phyloP scores from a whole-genome alignment of 352 stramenopile genomes.

The Pythium oligandrum region DNA sequence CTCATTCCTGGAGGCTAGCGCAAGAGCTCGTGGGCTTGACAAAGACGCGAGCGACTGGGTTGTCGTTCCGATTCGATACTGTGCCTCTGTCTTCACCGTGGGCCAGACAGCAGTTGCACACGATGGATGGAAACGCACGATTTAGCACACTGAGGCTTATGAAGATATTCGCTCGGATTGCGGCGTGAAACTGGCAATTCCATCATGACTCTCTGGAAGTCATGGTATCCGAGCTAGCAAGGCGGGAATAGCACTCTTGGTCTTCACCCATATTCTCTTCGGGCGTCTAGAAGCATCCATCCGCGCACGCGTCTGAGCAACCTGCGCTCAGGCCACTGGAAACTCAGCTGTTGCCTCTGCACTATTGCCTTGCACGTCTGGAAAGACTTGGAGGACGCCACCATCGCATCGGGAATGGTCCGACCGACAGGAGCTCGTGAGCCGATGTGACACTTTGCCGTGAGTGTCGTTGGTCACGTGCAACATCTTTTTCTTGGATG shows the following conservation, averaged over 20 bases:
- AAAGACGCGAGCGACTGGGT: constrained; percentile 45
- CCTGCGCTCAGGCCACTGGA: constrained; percentile 39
- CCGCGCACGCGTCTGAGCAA: constrained; percentile 40
- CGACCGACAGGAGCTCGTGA: not conserved
- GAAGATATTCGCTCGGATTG: constrained; percentile 58
- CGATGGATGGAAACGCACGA: constrained; percentile 75
- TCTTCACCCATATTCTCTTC: constrained; percentile 50
- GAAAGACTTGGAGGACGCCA: constrained; percentile 64
- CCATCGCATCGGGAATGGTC: constrained; percentile 8
- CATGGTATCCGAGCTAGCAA: constrained; percentile 83
- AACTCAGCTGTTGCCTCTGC: constrained; percentile 75
- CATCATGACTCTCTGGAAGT: constrained; percentile 87
- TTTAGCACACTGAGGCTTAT: constrained; percentile 56
- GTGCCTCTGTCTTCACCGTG: constrained; percentile 22
- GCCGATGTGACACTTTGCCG: constrained; percentile 58
- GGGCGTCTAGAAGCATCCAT: constrained; percentile 63
- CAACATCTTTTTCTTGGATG: constrained; percentile 58
- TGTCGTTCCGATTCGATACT: not conserved
- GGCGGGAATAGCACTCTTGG: constrained; percentile 76
- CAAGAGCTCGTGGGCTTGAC: constrained; percentile 65
- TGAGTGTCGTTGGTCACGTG: constrained; percentile 84
- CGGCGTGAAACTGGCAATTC: constrained; percentile 89
- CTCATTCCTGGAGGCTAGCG: too few species aligned
- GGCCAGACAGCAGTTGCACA: constrained; percentile 72
- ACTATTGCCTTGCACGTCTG: constrained; percentile 69